Evolutionary conservation across 495 filamentous ascomycete species (phyloP).

Genomic region (Penicillium coffeae): DNA sequence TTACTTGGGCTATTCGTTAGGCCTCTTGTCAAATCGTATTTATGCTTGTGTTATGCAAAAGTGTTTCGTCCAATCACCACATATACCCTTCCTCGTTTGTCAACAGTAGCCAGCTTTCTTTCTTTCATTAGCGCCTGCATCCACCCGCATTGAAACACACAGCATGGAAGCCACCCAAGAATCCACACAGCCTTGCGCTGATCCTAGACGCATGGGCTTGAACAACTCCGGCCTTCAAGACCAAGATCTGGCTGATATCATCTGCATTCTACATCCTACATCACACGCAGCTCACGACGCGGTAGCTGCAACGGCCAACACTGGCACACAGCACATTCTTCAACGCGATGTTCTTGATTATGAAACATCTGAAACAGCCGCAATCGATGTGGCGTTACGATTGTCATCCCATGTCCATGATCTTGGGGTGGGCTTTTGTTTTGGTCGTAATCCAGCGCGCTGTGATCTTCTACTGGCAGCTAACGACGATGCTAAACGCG

Average conservation of each 20-base stretch:
- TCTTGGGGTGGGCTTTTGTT: conserved; percentile 67
- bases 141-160: conserved; percentile 3
- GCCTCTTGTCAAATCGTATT: conserved; percentile 5
- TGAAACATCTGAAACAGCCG: conserved; percentile 41
- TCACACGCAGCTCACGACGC: conserved; percentile 67
- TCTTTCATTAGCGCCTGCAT: conserved; percentile 14
- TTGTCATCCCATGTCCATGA: conserved; percentile 68
- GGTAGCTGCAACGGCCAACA: conserved; percentile 45
- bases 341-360: conserved; percentile 38
- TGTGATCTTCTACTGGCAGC: conserved; percentile 70
- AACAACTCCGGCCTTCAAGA: conserved; percentile 75
- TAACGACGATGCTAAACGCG: conserved; percentile 50
- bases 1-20: neutral
- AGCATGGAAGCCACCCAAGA: conserved; percentile 55
- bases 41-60: conserved; percentile 22
- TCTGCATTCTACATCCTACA: conserved; percentile 81
- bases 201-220: conserved; percentile 71
- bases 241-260: conserved; percentile 78
- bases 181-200: conserved; percentile 77
- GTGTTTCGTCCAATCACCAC: conserved; percentile 14
- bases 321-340: conserved; percentile 57
- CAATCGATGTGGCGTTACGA: conserved; percentile 70
- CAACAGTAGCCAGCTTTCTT: conserved; percentile 18
- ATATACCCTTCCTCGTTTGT: conserved; percentile 20
- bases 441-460: conserved; percentile 67